Evolutionary conservation across 345 rosid genomes (phyloP), one percentile per base, ranked within the genome.

Genomic region (Sonneratia caseolaris): DNA sequence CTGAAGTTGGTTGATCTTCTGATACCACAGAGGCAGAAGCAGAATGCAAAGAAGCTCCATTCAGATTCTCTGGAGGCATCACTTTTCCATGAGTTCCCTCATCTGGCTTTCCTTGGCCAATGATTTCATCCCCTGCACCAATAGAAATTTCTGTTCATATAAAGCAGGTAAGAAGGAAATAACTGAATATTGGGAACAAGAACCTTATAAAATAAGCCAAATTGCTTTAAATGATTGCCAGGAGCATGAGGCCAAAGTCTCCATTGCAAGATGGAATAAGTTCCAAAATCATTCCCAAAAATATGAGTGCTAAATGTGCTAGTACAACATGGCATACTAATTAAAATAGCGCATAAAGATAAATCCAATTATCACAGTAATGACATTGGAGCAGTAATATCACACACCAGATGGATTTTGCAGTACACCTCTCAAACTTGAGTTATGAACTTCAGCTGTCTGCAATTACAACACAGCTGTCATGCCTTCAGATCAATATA

Each of bases 1-100:
- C 69, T 72, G 82, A 81, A 51, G 77, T 48, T 3, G 83, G 75
- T 69, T 82, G 84, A 71, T 80, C 79, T 55, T 77, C 83, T 66
- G 67, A 73, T 78, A 83, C 82, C 61, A 49, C 71, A 66, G 22
- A 57, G 10, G 72, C 79, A 43, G 72, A 24, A 77, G 81, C 70
- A 74, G 78, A 19, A 77, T 72, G 78, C 75, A 59, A 9, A 57
- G 84, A 79, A 68, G 67, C 73, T 75, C 73, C 83, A 75, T 73
- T 75, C 16, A 71, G 79, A 35, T 76, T 70, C 22, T 69, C 66
- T 24, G 79, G 70, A 45, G 13, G 71, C 57, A 66, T 67, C 75
- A 74, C 70, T 77, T 69, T 73, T 21, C 74, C 45, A 57, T 70
- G 71, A 22, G 68, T 80, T 82, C 79, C 91, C 66, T 75, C 84